phyloP scores from a whole-genome alignment of 768 basidiomycete genomes.

The Leucocoprinus leucothites region DNA sequence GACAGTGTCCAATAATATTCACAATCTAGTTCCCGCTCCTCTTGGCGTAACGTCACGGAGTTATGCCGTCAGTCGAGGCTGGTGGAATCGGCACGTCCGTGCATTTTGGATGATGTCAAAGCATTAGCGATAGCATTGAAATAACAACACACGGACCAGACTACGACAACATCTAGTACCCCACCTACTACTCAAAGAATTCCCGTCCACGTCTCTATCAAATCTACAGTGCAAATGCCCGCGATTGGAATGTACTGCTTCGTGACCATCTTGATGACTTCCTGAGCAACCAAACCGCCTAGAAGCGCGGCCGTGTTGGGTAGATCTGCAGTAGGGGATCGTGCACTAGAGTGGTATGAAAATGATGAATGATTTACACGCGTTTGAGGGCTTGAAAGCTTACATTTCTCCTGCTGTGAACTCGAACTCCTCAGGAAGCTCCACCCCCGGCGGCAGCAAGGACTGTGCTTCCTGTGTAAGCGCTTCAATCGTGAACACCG shows the following conservation, averaged over 20 bases:
- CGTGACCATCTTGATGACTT: conserved; percentile 96
- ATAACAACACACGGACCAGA: neutral
- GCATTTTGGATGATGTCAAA: neutral
- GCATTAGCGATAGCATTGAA: neutral
- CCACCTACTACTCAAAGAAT: conserved; percentile 27
- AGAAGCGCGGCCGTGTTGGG: conserved; percentile 93
- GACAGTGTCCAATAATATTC: neutral
- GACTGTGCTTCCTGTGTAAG: conserved; percentile 49
- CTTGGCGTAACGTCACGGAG: neutral
- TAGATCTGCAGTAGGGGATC: conserved; percentile 79
- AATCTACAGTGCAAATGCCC: conserved; percentile 81
- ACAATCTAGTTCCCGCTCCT: neutral
- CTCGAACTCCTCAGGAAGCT: conserved; percentile 53
- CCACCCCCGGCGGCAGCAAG: conserved; percentile 45
- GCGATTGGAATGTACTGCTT: conserved; percentile 91
- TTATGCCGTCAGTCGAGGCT: neutral
- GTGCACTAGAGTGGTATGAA: conserved; percentile 44
- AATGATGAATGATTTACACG: conserved; percentile 15
- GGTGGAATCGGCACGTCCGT: neutral
- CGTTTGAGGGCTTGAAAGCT: conserved; percentile 25
- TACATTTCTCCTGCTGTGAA: conserved; percentile 79
- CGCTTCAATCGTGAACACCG: conserved; percentile 43
- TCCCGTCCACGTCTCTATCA: conserved; percentile 78
- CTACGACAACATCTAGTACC: neutral
- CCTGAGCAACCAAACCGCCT: conserved; percentile 93